phyloP scores from a whole-genome alignment of 108 stramenopile species.

The Cafeteria roenbergensis region DNA sequence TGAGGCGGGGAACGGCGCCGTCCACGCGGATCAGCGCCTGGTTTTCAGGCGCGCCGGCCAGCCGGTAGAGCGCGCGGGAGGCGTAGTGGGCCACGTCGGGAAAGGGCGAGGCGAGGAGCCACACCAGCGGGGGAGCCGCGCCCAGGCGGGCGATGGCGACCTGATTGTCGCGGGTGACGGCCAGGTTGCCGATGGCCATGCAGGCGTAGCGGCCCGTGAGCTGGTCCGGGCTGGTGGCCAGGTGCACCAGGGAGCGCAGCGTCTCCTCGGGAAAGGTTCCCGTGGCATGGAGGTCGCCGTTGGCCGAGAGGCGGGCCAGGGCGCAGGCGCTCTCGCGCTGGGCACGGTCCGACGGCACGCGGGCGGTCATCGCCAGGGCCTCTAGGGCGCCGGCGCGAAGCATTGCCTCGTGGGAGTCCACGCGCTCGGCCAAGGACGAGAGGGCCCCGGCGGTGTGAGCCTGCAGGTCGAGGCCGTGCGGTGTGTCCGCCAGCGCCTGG shows the following conservation, averaged over 20 bases:
- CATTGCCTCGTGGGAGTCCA: constrained; percentile 31
- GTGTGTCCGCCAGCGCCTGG: neutral
- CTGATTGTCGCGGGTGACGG: constrained; percentile 38
- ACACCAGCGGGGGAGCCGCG: constrained; percentile 27
- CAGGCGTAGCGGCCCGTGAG: constrained; percentile 40
- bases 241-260: constrained; percentile 28
- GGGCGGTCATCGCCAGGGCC: constrained; percentile 24
- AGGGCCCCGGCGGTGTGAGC: constrained; percentile 35
- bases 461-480: constrained; percentile 24
- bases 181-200: constrained; percentile 49
- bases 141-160: constrained; percentile 28
- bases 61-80: constrained; percentile 33
- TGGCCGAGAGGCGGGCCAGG: constrained; percentile 34
- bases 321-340: constrained; percentile 33
- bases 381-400: constrained; percentile 34
- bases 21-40: constrained; percentile 31
- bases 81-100: constrained; percentile 22
- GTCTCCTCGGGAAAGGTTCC: constrained; percentile 42
- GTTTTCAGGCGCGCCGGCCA: constrained; percentile 39
- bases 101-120: constrained; percentile 20
- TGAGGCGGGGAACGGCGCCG: constrained; percentile 32
- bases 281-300: constrained; percentile 24
- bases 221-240: constrained; percentile 32
- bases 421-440: constrained; percentile 37
- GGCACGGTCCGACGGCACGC: constrained; percentile 29